Percentiles rank a stretch among this genome's conserved stretches.
Conservation (phyloP, 495 filamentous ascomycete genomes). For the Monascus purpureus region DNA sequence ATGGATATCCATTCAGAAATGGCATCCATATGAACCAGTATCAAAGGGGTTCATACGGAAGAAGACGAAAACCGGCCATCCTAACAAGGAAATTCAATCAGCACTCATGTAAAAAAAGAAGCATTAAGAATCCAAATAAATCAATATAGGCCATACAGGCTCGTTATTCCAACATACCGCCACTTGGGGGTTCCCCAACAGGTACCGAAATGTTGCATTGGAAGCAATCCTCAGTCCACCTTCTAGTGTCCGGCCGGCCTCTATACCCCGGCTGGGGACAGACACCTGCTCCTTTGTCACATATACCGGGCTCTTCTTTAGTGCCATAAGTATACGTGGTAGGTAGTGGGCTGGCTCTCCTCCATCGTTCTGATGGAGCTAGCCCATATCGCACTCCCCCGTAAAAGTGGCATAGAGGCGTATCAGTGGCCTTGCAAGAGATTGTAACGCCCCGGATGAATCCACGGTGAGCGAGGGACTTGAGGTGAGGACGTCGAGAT, state of each 20-base stretch:
- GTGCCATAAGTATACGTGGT: constrained; percentile 23
- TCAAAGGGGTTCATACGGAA: constrained; percentile 23
- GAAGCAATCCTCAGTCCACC: constrained; percentile 29
- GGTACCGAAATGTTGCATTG: constrained; percentile 32
- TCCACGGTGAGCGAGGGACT: constrained; percentile 20
- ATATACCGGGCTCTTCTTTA: constrained; percentile 13
- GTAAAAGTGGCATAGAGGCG: constrained; percentile 26
- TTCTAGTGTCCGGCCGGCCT: constrained; percentile 8
- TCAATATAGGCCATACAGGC: not conserved
- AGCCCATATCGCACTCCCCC: constrained; percentile 31
- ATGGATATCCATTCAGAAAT: no score
- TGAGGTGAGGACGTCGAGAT: constrained; percentile 11
- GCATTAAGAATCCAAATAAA: no score
- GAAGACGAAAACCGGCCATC: constrained; percentile 32
- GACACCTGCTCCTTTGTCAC: constrained; percentile 14
- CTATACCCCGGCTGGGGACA: constrained; percentile 26
- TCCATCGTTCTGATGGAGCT: constrained; percentile 22
- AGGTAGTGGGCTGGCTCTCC: constrained; percentile 18
- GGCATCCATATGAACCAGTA: not conserved
- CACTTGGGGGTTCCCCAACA: constrained; percentile 16
- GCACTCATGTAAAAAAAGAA: no score
- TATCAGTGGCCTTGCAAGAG: constrained; percentile 5
- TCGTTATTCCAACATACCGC: constrained; percentile 8
- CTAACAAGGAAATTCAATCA: constrained; percentile 7
- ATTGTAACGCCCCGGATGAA: constrained; percentile 24